Evolutionary conservation across 2,329 filamentous ascomycete species (phyloP), one percentile per base, ranked within the genome.

Genomic region (Colletotrichum sojae): DNA sequence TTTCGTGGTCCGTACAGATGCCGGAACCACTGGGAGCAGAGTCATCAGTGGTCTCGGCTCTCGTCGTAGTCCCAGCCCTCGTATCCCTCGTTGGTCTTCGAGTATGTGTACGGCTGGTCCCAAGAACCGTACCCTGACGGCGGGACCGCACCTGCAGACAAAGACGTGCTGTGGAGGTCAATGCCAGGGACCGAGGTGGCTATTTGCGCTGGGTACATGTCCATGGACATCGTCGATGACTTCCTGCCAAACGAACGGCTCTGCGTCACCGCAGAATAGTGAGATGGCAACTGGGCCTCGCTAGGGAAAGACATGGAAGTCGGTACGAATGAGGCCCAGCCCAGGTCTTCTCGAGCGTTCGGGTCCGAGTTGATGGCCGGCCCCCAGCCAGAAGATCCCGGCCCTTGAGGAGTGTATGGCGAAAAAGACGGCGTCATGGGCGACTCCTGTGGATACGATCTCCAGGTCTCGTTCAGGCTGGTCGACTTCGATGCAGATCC

Each of bases 391-490:
- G 81, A 75, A 0, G 83, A 77, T 2, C 81, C 70, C 15, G 82
- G 76, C 1, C 78, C 77, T 49, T 83, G 80, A 22, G 82, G 80
- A 6, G 81, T 78, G 73, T 86, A 89, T 2, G 85, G 82, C 5
- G 86, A 84, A 69, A 85, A 86, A 3, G 83, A 83, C 0, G 85
- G 80, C 4, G 83, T 84, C 40, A 88, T 79, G 10, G 86, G 83
- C 8, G 86, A 84, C 48, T 86, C 86, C 49, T 84, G 80, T 10
- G 84, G 75, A 72, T 85, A 88, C 6, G 81, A 76, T 69, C 83
- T 79, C 88, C 87, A 90, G 13, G 80, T 78, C 10, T 80, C 71
- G 66, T 78, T 82, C 69, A 84, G 71, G 27, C 85, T 83, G 46
- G 78, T 78, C 9, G 82, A 75, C 67, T 84, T 85, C 13, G 83